phyloP scores from a whole-genome alignment of 2,329 filamentous ascomycete genomes.

The Colletotrichum eleusines region DNA sequence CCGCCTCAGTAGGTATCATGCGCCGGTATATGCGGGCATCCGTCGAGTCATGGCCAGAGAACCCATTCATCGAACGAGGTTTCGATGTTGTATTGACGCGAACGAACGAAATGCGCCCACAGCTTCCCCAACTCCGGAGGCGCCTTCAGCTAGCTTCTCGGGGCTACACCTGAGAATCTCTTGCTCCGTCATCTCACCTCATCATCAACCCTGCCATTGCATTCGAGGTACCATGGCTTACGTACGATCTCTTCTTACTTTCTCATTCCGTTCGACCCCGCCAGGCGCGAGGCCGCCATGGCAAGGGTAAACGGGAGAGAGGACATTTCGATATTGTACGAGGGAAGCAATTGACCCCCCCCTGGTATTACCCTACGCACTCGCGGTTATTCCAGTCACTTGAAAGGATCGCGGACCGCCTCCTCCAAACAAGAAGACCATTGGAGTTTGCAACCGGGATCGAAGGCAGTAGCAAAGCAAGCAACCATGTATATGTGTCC shows the following conservation, averaged over 20 bases:
- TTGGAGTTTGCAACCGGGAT: not conserved
- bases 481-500: too few relatives aligned
- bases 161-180: constrained; percentile 6
- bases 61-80: constrained; percentile 1
- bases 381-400: not conserved
- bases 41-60: not conserved
- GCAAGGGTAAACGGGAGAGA: not conserved
- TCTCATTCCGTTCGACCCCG: constrained; percentile 14
- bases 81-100: not conserved
- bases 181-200: constrained; percentile 40
- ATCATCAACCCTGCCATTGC: constrained; percentile 39
- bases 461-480: constrained; percentile 22
- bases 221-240: constrained; percentile 21
- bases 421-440: not conserved
- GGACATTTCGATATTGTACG: not conserved
- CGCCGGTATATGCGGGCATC: too few relatives aligned
- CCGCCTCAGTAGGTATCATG: not conserved
- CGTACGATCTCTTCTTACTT: constrained; percentile 16
- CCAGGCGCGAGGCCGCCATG: constrained; percentile 3
- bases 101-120: not conserved
- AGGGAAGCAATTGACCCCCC: too few relatives aligned
- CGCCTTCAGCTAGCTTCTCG: not conserved
- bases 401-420: constrained; percentile 1
- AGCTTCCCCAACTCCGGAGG: constrained; percentile 8
- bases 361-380: not conserved